These are phyloP conservation scores for Immersiella caudata DNA, from an alignment of 495 filamentous ascomycete genomes.

Conservation along the genomic window DNA sequence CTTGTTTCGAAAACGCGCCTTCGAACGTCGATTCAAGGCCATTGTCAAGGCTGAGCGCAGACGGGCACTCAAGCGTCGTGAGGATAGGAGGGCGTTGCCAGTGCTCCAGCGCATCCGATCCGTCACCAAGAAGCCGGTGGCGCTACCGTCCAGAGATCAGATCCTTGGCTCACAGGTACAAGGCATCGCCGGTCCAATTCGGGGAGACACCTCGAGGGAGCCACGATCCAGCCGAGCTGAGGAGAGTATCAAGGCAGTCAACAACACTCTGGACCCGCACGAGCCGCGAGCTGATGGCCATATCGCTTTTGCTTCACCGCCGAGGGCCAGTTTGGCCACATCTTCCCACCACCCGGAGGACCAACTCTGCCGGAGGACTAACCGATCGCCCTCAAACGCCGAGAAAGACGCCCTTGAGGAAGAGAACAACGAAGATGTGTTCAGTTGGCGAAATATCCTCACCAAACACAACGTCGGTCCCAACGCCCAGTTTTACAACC, in stretches of 20 bases:
- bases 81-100: slow-evolving; percentile 2
- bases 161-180: background rate
- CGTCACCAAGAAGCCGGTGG: slow-evolving; percentile 6
- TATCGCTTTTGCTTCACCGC: slow-evolving; percentile 31
- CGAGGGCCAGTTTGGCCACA: slow-evolving; percentile 3
- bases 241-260: background rate
- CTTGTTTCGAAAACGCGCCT: slow-evolving; percentile 67
- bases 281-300: slow-evolving; percentile 5
- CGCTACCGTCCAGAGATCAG: background rate
- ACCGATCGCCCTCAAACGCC: background rate
- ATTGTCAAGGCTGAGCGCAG: slow-evolving; percentile 56
- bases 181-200: background rate
- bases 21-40: slow-evolving; percentile 66
- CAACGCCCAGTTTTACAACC: slow-evolving; percentile 73
- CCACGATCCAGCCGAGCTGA: background rate
- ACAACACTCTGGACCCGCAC: background rate
- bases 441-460: slow-evolving; percentile 33
- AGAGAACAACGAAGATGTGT: slow-evolving; percentile 14
- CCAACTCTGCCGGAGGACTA: background rate
- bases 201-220: background rate
- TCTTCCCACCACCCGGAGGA: background rate
- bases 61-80: slow-evolving; percentile 9
- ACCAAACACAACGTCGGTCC: slow-evolving; percentile 53
- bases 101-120: slow-evolving; percentile 23
- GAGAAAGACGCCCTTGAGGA: background rate